Conservation (phyloP, 179 eudicot species). For the Camellia oleifera region DNA sequence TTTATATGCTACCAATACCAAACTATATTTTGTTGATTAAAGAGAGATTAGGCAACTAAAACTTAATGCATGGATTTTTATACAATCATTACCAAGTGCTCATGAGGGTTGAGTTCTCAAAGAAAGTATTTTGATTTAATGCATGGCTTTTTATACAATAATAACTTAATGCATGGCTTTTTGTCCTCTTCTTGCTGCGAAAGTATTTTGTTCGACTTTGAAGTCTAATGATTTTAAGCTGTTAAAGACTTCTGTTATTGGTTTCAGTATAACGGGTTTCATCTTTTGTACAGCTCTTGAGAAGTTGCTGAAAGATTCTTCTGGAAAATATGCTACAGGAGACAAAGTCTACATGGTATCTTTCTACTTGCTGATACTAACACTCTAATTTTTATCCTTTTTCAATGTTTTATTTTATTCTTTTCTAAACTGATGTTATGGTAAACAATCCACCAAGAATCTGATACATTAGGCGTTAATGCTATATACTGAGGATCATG, state of each 20-base stretch:
- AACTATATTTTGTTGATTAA: too few species aligned
- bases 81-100: too few species aligned
- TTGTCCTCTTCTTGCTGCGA: neutral
- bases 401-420: neutral
- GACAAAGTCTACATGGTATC: conserved; percentile 48
- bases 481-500: neutral
- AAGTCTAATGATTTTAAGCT: neutral
- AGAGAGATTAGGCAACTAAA: too few species aligned
- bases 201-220: neutral
- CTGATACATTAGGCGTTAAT: too few species aligned
- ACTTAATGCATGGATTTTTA: too few species aligned
- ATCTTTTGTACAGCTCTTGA: conserved; percentile 44
- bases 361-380: neutral
- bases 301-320: conserved; percentile 39
- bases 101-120: too few species aligned
- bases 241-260: neutral
- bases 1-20: too few species aligned
- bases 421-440: neutral
- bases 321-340: conserved; percentile 51
- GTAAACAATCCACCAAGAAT: neutral
- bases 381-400: neutral
- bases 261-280: neutral
- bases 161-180: neutral
- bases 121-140: too few species aligned
- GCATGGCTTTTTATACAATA: too few species aligned